Base-by-base conservation (phyloP, 495 filamentous ascomycete species). In the Aspergillus ellipticus region DNA sequence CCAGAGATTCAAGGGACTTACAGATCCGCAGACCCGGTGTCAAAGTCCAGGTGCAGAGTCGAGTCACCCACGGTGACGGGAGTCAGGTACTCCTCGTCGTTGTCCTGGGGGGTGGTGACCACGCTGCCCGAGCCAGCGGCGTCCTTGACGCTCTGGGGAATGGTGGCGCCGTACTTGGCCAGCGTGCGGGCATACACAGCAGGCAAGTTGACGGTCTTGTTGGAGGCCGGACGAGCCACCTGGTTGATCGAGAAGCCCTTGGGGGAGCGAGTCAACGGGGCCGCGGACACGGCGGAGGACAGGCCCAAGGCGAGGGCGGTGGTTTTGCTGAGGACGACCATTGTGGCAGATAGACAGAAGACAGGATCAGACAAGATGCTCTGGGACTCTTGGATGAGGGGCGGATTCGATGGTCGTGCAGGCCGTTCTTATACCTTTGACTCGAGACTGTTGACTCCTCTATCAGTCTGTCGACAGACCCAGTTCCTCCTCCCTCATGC, bases 21-120 rank as follows among this genome's bases (percentile, higher is more conserved):
- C 77, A 92, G 80, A 72, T 92, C 89, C 42, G 85, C 82, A 37
- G 84, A 88, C 3, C 89, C 89, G 39, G 89, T 90, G 65, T 92
- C 89, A 61, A 90, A 79, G 65, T 90, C 84, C 54, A 92, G 62
- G 61, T 84, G 79, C 60, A 90, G 64, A 4, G 75, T 80, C 51
- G 84, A 81, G 11, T 72, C 71, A 55, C 89, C 89, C 55, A 91
- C 74, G 3, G 69, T 75, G 51, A 91, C 86, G 15, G 86, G 85
- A 22, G 78, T 80, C 56, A 91, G 65, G 59, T 89, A 92, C 66
- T 88, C 82, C 29, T 64, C 57, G 60, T 90, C 89, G 60, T 80
- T 68, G 11, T 63, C 41, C 63, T 82, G 73, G 0, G 89, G 87
- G 4, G 66, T 77, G 17, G 83, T 77, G 46, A 68, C 61, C 29